A percentile compares a stretch with the other conserved stretches of the same genome.
These are phyloP conservation scores for Colletotrichum sp. DNA, from an alignment of 2,329 filamentous ascomycete genomes.

Conservation along the genomic window DNA sequence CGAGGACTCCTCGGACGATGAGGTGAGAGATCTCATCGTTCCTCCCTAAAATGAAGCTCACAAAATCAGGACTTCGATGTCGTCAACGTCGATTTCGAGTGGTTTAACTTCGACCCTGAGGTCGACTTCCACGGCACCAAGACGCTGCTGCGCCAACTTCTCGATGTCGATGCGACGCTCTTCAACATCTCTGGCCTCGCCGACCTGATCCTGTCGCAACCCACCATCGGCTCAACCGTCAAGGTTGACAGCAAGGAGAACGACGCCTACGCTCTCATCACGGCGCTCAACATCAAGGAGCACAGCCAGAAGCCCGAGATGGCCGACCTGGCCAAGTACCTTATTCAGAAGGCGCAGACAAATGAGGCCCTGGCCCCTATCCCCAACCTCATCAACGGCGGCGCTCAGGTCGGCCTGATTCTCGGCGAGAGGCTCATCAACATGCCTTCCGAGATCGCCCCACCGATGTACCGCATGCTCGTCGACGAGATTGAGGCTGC, in stretches of 20 bases:
- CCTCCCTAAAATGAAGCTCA: conserved; percentile 14
- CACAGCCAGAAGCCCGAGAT: conserved; percentile 79
- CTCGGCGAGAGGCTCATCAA: conserved; percentile 96
- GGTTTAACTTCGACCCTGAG: conserved; percentile 91
- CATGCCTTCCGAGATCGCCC: conserved; percentile 90
- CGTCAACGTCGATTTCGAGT: conserved; percentile 96
- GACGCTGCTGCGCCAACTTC: conserved; percentile 84
- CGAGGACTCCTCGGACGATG: conserved; percentile 57
- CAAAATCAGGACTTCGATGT: conserved; percentile 78
- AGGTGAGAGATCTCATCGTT: conserved; percentile 38
- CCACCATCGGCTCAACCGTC: conserved; percentile 88
- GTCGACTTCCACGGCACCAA: conserved; percentile 97
- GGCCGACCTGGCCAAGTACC: conserved; percentile 72
- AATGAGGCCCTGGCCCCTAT: conserved; percentile 61
- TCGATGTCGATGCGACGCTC: conserved; percentile 84
- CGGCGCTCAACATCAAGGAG: conserved; percentile 80
- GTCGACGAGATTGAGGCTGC: conserved; percentile 89
- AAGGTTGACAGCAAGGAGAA: conserved; percentile 96
- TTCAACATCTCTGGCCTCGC: conserved; percentile 88
- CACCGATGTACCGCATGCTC: conserved; percentile 94
- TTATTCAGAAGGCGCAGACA: conserved; percentile 59
- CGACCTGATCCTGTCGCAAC: conserved; percentile 86
- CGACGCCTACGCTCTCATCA: conserved; percentile 92
- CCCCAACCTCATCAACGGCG: conserved; percentile 56
- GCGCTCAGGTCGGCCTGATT: conserved; percentile 76